Percentiles rank a stretch among this genome's conserved stretches.
phyloP scores from a whole-genome alignment of 257 asterid genomes.

The Coffea canephora region DNA sequence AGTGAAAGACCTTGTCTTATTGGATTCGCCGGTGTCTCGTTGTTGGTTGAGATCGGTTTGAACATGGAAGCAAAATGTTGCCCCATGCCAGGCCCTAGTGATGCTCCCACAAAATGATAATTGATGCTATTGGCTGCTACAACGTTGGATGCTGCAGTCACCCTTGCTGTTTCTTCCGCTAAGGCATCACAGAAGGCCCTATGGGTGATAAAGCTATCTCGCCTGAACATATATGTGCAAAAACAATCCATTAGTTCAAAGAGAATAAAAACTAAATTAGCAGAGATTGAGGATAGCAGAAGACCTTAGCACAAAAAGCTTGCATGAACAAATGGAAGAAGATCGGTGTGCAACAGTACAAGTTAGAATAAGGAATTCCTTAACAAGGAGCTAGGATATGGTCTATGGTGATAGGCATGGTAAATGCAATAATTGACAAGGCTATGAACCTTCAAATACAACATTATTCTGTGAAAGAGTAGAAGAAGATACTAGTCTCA shows the following conservation, averaged over 20 bases:
- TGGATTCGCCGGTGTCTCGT: conserved; percentile 27
- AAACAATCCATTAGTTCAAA: not conserved
- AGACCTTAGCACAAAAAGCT: not conserved
- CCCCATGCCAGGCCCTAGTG: conserved; percentile 35
- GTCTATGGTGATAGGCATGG: not conserved
- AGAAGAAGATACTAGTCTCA: not conserved
- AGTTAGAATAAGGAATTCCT: not conserved
- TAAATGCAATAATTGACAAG: not conserved
- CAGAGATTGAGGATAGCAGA: not conserved
- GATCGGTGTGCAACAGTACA: not conserved
- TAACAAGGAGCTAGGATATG: not conserved
- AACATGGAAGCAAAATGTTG: conserved; percentile 59
- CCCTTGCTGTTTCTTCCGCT: conserved; percentile 86
- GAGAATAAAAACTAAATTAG: conserved; percentile 9
- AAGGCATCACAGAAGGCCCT: conserved; percentile 94
- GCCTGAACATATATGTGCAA: conserved; percentile 33
- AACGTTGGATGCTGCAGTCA: conserved; percentile 61
- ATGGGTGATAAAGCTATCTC: conserved; percentile 94
- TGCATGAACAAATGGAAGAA: conserved; percentile 7
- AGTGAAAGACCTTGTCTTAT: conserved; percentile 42
- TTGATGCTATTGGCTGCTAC: conserved; percentile 30
- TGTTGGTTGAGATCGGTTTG: conserved; percentile 36
- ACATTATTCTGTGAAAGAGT: not conserved
- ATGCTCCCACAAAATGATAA: conserved; percentile 56
- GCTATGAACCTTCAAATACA: conserved; percentile 14